Evolutionary conservation across 345 rosid species (phyloP).

Genomic region (Orychophragmus violaceus): DNA sequence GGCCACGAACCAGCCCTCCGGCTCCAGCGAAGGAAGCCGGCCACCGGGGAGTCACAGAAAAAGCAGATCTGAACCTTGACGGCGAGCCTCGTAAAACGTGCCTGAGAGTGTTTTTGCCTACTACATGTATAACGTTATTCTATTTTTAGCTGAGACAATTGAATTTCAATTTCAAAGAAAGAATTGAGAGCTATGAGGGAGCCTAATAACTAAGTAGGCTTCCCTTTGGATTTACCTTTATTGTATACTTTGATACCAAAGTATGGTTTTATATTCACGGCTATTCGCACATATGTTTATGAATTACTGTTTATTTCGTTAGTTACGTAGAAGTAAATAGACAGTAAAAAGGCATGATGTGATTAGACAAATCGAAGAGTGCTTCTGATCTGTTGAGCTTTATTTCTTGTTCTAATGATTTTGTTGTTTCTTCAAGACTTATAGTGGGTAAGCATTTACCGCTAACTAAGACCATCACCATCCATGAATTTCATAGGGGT

Average conservation of each 20-base stretch:
- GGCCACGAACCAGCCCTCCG: too few relatives aligned
- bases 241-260: not conserved
- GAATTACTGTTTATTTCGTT: not conserved
- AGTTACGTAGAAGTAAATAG: not conserved
- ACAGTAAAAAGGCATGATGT: constrained; percentile 3
- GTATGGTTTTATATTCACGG: not conserved
- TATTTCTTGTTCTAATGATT: not conserved
- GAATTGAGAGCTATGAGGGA: constrained; percentile 6
- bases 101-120: too few relatives aligned
- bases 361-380: constrained; percentile 22
- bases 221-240: not conserved
- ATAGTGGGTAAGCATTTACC: constrained; percentile 6
- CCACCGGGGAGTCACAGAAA: too few relatives aligned
- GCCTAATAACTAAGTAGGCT: constrained; percentile 1
- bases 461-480: too few relatives aligned
- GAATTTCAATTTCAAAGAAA: not conserved
- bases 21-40: too few relatives aligned
- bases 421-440: constrained; percentile 9
- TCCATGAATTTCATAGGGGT: too few relatives aligned
- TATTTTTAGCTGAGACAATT: not conserved
- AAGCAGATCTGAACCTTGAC: too few relatives aligned
- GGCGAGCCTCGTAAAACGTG: too few relatives aligned
- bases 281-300: not conserved
- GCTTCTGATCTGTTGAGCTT: constrained; percentile 20
- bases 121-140: too few relatives aligned